Base-by-base conservation (phyloP, 1,284 basidiomycete genomes). In the Ustilago loliicola region DNA sequence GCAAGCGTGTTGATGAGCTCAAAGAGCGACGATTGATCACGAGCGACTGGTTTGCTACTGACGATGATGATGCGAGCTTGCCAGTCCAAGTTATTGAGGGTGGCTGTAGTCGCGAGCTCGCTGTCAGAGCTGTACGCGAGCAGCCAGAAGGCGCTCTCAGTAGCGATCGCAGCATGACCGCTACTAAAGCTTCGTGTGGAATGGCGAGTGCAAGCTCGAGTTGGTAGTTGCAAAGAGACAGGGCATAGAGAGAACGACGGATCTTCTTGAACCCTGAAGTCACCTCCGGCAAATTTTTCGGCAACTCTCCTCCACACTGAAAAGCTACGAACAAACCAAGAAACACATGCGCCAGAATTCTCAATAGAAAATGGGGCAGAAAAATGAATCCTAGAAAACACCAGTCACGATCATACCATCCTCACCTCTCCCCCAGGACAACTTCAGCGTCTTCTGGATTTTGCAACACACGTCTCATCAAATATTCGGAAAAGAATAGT, bases 191-290 rank as follows among this genome's bases (percentile, higher is more conserved):
- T n/a, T 13, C 27, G 13, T 48, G 8, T 29, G 10, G 4, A n/a
- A 27, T 6, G 7, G 42, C 7, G 17, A 45, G 42, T 21, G 19
- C 8, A 7, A 21, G n/a, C 11, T 21, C 7, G 8, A 21, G n/a
- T 7, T 45, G 42, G 42, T 45, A 21, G 42, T 45, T 8, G 11
- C 42, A 45, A 45, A 21, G 36, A 3, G n/a, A 45, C 42, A 8
- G 21, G 21, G 42, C 42, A 45, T 45, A 8, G n/a, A 40, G 1
- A 19, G n/a, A 21, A 23, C n/a, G n/a, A n/a, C n/a, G 42, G 9
- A 30, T 61, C 55, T 45, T 57, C 21, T 19, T 69, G 61, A 60
- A 64, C 61, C 61, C 67, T 64, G 48, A 64, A 63, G 29, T 2
- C 40, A 27, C 2, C n/a, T 17, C 47, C 45, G 57, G 61, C 61